phyloP scores from a whole-genome alignment of 768 basidiomycete species.

The Kwoniella shandongensis region DNA sequence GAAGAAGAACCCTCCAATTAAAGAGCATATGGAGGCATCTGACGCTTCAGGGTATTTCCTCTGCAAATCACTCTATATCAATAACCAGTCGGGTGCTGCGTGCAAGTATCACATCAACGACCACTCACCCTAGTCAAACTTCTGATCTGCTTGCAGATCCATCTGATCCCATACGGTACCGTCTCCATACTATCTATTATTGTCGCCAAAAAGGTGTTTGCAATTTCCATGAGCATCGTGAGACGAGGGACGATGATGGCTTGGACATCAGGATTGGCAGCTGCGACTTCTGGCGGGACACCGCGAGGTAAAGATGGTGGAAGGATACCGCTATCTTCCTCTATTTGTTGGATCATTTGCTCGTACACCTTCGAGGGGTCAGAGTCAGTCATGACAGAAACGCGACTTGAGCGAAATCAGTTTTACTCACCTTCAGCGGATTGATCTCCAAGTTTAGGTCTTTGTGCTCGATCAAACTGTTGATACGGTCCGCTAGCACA shows the following conservation, averaged over 20 bases:
- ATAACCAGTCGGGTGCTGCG: too few species aligned
- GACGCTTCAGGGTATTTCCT: constrained; percentile 98
- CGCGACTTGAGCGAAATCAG: background rate
- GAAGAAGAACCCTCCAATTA: constrained; percentile 99
- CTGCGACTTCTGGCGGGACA: constrained; percentile 90
- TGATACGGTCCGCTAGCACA: constrained; percentile 95
- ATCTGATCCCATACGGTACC: constrained; percentile 97
- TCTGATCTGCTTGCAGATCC: constrained; percentile 99
- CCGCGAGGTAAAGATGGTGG: constrained; percentile 89
- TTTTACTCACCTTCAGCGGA: constrained; percentile 76
- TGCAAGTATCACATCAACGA: too few species aligned
- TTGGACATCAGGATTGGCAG: constrained; percentile 91
- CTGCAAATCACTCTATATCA: constrained; percentile 56
- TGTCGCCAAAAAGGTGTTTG: constrained; percentile 92
- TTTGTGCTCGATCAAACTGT: constrained; percentile 98
- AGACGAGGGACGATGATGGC: constrained; percentile 95
- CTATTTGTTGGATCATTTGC: constrained; percentile 98
- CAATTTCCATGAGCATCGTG: constrained; percentile 99
- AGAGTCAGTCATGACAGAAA: too few species aligned
- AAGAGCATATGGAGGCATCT: constrained; percentile 95
- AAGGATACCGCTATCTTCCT: constrained; percentile 90
- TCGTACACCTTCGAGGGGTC: constrained; percentile 79
- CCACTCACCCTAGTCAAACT: constrained; percentile 85
- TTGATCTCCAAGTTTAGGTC: constrained; percentile 99
- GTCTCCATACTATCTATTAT: constrained; percentile 99